Base-by-base conservation (phyloP, 2,329 filamentous ascomycete species). In the Gliomastix tumulicola region DNA sequence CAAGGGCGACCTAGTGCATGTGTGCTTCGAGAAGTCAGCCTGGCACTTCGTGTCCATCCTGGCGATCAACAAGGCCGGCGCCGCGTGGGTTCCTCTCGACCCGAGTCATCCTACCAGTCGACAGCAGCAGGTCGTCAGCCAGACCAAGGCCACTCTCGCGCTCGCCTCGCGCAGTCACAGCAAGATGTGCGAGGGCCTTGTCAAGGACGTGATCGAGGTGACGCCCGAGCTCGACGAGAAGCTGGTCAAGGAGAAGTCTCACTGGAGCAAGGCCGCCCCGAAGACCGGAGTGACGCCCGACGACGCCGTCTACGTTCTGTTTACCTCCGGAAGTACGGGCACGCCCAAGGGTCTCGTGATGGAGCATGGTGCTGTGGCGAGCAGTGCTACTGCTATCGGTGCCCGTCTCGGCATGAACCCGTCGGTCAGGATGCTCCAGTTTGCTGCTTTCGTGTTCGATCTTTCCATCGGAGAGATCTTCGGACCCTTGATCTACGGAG, bases 331-430 rank as follows among this genome's bases (percentile, higher is more conserved):
- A 23, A 87, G 84, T 0, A 88, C 84, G 1, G 84, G 84, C 45
- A 79, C 77, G 44, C 84, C 84, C 15, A 88, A 88, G 58, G 84
- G 84, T 37, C 89, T 89, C 51, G 82, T 82, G 37, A 89, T 89
- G 53, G 80, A 84, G 3, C 84, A 89, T 55, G 69, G 76, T 48
- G 84, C 84, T 7, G n/a, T 28, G 10, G n/a, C 13, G n/a, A 28
- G 13, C 25, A 28, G 25, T 28, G 13, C n/a, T n/a, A 28, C 25
- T 4, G 17, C n/a, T n/a, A 28, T 28, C 10, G 13, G 13, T 28
- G 13, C 13, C 25, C n/a, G 25, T 16, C 25, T 28, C 4, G 25
- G 25, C 10, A 28, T 28, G n/a, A 13, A 13, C 10, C 3, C 27
- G 4, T 20, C 17, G 8, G 28, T 21, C 7, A 36, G 21, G 22